A percentile compares a stretch with the other conserved stretches of the same genome.
Conservation (phyloP, 2,329 filamentous ascomycete genomes). For the Alternaria rosae region DNA sequence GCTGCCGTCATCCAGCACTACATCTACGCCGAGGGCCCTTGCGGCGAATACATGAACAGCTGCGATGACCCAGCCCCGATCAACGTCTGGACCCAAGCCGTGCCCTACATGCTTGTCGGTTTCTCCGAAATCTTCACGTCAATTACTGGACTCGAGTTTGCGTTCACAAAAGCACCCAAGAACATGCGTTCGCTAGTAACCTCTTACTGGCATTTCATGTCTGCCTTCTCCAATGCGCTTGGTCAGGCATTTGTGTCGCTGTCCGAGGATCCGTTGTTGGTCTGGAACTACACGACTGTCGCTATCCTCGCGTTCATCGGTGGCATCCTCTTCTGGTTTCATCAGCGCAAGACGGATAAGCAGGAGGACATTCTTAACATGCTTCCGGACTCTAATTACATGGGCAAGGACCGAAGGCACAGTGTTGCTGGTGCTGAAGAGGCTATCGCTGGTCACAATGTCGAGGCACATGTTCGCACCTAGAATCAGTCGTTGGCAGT, state of each 20-base stretch:
- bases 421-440: slow-evolving; percentile 26
- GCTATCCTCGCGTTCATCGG: slow-evolving; percentile 69
- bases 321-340: slow-evolving; percentile 72
- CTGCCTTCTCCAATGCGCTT: slow-evolving; percentile 71
- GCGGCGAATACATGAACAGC: slow-evolving; percentile 63
- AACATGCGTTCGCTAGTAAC: slow-evolving; percentile 82
- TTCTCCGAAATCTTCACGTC: slow-evolving; percentile 66
- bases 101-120: slow-evolving; percentile 61
- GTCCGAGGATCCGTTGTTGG: slow-evolving; percentile 68
- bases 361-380: slow-evolving; percentile 75
- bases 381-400: slow-evolving; percentile 53
- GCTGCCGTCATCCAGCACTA: slow-evolving; percentile 62
- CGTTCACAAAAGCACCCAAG: slow-evolving; percentile 77
- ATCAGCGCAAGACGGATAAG: slow-evolving; percentile 69
- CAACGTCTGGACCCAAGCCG: slow-evolving; percentile 66
- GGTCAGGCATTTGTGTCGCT: slow-evolving; percentile 73
- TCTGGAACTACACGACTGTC: slow-evolving; percentile 75
- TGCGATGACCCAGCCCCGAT: slow-evolving; percentile 66
- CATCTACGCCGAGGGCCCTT: slow-evolving; percentile 70
- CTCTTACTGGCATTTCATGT: slow-evolving; percentile 74
- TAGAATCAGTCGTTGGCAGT: not conserved
- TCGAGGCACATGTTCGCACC: not conserved
- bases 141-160: slow-evolving; percentile 74
- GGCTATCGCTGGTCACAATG: slow-evolving; percentile 5
- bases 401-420: slow-evolving; percentile 41